Conservation (phyloP, 495 filamentous ascomycete genomes). For the Barbatosphaeria neglecta region DNA sequence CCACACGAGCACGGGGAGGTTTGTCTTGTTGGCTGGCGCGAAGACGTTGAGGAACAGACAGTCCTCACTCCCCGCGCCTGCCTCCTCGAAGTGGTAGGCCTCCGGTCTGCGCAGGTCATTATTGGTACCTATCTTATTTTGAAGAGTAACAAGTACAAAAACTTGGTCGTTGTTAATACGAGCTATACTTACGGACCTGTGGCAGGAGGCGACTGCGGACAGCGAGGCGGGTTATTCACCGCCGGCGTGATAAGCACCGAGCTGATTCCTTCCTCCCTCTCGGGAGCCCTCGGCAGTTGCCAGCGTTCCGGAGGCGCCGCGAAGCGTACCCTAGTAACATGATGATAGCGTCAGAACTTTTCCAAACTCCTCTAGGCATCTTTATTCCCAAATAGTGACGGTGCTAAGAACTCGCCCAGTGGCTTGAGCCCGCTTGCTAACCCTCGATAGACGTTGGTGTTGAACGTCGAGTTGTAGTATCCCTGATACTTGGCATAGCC, state of each 20-base stretch:
- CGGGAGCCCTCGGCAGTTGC: constrained; percentile 18
- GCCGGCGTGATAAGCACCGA: constrained; percentile 13
- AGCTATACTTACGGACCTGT: constrained; percentile 6
- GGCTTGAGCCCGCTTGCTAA: constrained; percentile 5
- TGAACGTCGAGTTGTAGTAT: constrained; percentile 15
- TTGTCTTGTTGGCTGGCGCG: constrained; percentile 23
- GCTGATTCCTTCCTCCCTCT: constrained; percentile 1
- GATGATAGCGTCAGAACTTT: not conserved
- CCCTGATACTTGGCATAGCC: constrained; percentile 23
- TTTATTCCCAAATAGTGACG: too few relatives aligned
- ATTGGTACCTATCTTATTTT: too few relatives aligned
- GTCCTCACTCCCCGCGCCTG: constrained; percentile 31
- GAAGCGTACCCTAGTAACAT: constrained; percentile 20
- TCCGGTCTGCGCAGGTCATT: not conserved
- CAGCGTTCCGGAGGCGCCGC: constrained; percentile 23
- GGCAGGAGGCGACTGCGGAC: constrained; percentile 18
- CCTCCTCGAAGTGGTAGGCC: constrained; percentile 1
- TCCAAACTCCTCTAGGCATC: too few relatives aligned
- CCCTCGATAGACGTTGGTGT: constrained; percentile 21
- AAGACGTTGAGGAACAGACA: constrained; percentile 41
- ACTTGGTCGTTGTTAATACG: not conserved
- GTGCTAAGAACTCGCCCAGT: too few relatives aligned
- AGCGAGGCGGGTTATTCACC: constrained; percentile 16
- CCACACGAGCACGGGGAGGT: constrained; percentile 26
- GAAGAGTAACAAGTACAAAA: too few relatives aligned